phyloP scores from a whole-genome alignment of 75 land plant species.

The Larix kaempferi region DNA sequence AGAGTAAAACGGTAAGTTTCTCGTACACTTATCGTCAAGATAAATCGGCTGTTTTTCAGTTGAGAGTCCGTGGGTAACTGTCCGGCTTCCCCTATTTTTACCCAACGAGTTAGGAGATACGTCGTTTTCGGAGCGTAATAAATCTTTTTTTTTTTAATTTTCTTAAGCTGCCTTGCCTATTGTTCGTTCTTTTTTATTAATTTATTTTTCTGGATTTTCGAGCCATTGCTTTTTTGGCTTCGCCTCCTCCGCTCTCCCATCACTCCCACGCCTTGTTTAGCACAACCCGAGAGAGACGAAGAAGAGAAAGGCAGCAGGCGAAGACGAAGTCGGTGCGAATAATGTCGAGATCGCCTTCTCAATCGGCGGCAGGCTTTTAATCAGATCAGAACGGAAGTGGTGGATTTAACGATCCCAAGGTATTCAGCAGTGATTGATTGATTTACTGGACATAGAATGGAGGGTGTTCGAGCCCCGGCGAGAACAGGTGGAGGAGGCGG shows the following conservation, averaged over 20 bases:
- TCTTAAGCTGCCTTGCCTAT: background rate
- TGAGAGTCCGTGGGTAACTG: background rate
- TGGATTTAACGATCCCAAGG: background rate
- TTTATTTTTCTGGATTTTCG: background rate
- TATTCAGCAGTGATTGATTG: background rate
- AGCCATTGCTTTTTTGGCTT: constrained; percentile 1
- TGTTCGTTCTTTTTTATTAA: background rate
- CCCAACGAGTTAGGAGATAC: constrained; percentile 2
- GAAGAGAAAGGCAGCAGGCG: background rate
- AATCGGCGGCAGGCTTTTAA: background rate
- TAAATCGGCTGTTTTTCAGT: background rate
- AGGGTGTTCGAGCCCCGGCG: background rate
- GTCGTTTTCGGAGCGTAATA: constrained; percentile 10
- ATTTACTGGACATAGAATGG: background rate
- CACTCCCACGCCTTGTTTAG: background rate
- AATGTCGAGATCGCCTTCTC: background rate
- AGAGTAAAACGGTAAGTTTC: no score
- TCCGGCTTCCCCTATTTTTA: constrained; percentile 2
- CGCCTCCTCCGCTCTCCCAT: background rate
- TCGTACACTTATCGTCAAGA: background rate
- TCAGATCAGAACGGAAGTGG: background rate
- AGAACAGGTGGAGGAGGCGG: background rate
- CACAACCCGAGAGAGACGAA: background rate
- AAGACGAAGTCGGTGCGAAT: background rate
- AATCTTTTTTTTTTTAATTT: background rate